These are phyloP conservation scores for Rhynchosporium agropyri DNA, from an alignment of 2,329 filamentous ascomycete genomes.

Conservation along the genomic window DNA sequence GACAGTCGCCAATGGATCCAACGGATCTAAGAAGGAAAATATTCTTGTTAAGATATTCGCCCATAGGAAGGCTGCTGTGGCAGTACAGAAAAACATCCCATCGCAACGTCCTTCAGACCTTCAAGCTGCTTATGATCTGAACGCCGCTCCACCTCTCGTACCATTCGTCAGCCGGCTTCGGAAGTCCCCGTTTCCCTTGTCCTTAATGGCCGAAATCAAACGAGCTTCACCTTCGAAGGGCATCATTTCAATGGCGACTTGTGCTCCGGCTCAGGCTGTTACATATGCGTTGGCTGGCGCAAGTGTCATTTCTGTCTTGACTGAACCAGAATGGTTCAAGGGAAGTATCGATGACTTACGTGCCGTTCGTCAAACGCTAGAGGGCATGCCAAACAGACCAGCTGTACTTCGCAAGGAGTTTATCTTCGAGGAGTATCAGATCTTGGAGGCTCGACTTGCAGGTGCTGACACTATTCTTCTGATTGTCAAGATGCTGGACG, in stretches of 20 bases:
- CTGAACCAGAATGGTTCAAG: slow-evolving; percentile 99
- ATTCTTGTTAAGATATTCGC: slow-evolving; percentile 92
- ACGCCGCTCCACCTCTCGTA: slow-evolving; percentile 81
- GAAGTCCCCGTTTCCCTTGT: slow-evolving; percentile 83
- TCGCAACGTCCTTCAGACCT: slow-evolving; percentile 83
- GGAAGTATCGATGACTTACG: slow-evolving; percentile 93
- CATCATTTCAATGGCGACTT: slow-evolving; percentile 83
- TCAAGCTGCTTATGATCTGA: slow-evolving; percentile 82
- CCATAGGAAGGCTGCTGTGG: slow-evolving; percentile 74
- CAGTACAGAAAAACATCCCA: slow-evolving; percentile 79
- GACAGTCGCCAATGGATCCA: slow-evolving; percentile 32
- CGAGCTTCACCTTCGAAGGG: slow-evolving; percentile 95
- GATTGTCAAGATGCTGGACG: slow-evolving; percentile 97
- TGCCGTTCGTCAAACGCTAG: slow-evolving; percentile 83
- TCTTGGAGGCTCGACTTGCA: slow-evolving; percentile 87
- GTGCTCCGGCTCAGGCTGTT: slow-evolving; percentile 84
- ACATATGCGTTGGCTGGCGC: slow-evolving; percentile 93
- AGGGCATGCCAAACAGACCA: slow-evolving; percentile 88
- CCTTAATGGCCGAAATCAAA: slow-evolving; percentile 97
- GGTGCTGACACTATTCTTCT: slow-evolving; percentile 93
- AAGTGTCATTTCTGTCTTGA: slow-evolving; percentile 97
- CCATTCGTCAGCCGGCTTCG: slow-evolving; percentile 78
- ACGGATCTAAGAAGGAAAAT: slow-evolving; percentile 66
- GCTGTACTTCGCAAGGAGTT: slow-evolving; percentile 95
- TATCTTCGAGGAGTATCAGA: slow-evolving; percentile 97